Conservation (phyloP, 805 yeast species). For the Nakazawaea anatomiae region DNA sequence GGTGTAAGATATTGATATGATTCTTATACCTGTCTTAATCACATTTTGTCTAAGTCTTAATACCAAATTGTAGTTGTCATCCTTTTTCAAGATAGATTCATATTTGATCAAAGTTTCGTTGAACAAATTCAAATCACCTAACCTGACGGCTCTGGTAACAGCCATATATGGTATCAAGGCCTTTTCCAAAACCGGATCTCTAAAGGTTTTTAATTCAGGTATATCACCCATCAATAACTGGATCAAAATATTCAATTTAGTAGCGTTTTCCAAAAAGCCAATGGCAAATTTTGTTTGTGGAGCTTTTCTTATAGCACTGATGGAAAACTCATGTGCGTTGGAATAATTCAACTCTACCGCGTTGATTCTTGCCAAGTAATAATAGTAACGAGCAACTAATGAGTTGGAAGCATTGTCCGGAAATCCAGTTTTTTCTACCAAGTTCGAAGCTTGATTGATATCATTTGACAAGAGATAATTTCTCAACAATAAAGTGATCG, state of each 20-base stretch:
- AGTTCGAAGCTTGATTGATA: constrained; percentile 79
- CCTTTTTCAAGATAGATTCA: constrained; percentile 58
- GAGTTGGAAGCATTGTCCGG: constrained; percentile 84
- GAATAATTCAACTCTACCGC: constrained; percentile 93
- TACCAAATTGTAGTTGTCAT: constrained; percentile 79
- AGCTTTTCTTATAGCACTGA: constrained; percentile 93
- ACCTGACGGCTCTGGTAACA: constrained; percentile 85
- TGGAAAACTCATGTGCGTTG: constrained; percentile 80
- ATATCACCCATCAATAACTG: constrained; percentile 95
- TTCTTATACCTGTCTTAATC: constrained; percentile 94
- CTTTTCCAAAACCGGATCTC: constrained; percentile 51
- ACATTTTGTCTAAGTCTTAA: constrained; percentile 92
- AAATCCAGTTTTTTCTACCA: constrained; percentile 83
- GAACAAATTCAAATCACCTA: constrained; percentile 83
- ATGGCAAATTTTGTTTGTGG: constrained; percentile 82
- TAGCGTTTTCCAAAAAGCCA: constrained; percentile 87
- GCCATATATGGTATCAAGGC: constrained; percentile 77
- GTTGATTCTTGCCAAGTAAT: constrained; percentile 83
- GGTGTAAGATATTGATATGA: constrained; percentile 85
- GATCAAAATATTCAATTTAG: constrained; percentile 80
- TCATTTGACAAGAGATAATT: constrained; percentile 74
- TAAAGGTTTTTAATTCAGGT: constrained; percentile 82
- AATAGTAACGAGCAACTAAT: constrained; percentile 85
- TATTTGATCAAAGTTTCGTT: constrained; percentile 62
- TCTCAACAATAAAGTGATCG: constrained; percentile 81